Evolutionary conservation across 2,329 filamentous ascomycete species (phyloP).

Genomic region (Botryotinia narcissicola): DNA sequence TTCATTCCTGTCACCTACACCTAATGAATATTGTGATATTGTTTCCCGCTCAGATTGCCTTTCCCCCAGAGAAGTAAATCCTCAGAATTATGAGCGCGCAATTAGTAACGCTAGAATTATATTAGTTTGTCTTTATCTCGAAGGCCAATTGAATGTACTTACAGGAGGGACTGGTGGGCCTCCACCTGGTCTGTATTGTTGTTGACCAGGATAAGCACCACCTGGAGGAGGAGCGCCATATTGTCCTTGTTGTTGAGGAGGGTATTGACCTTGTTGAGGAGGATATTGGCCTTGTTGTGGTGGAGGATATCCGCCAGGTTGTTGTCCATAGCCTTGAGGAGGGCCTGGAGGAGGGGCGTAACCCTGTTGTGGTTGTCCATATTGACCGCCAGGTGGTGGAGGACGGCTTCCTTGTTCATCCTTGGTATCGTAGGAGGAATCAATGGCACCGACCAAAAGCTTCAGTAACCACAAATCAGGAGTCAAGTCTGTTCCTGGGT

Average conservation of each 20-base stretch:
- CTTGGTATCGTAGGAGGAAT: conserved; percentile 62
- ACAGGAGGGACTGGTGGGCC: conserved; percentile 13
- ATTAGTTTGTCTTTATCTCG: background rate
- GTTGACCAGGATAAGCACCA: conserved; percentile 15
- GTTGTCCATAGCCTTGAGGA: conserved; percentile 19
- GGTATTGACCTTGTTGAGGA: conserved; percentile 20
- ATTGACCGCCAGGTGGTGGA: conserved; percentile 26
- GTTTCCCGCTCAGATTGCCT: background rate
- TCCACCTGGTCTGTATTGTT: conserved; percentile 15
- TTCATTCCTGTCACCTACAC: conserved; percentile 1
- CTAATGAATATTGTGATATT: background rate
- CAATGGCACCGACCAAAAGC: conserved; percentile 65
- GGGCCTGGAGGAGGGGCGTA: conserved; percentile 3
- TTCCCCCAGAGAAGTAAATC: background rate
- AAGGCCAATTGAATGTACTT: background rate
- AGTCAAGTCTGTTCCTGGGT: conserved; percentile 6
- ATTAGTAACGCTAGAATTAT: conserved; percentile 4
- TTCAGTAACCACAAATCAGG: conserved; percentile 42
- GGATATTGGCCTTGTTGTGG: conserved; percentile 22
- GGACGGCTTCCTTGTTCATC: conserved; percentile 46
- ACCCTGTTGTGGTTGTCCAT: conserved; percentile 27
- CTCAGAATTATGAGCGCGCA: background rate
- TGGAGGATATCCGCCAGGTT: conserved; percentile 3
- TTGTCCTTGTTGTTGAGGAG: conserved; percentile 14
- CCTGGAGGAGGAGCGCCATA: conserved; percentile 20